A percentile compares a stretch with the other conserved stretches of the same genome.
Evolutionary conservation across 2,329 filamentous ascomycete species (phyloP).

Genomic region (Pyricularia grisea): DNA sequence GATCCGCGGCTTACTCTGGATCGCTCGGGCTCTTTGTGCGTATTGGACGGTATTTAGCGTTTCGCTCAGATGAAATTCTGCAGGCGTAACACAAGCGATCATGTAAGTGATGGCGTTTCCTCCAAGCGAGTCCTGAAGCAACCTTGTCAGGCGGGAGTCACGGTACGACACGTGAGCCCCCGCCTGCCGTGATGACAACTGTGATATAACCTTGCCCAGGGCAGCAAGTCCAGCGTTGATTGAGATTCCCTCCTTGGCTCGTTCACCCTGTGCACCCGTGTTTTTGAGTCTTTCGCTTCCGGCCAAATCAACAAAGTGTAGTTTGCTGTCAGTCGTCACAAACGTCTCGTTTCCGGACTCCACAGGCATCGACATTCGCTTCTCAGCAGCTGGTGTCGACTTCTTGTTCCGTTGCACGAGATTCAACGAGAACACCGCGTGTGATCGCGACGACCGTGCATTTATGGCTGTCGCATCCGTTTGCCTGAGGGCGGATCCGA

Average conservation of each 20-base stretch:
- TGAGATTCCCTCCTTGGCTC: conserved; percentile 92
- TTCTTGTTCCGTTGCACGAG: conserved; percentile 71
- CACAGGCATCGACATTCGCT: conserved; percentile 76
- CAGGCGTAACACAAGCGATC: conserved; percentile 96
- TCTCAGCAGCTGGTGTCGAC: conserved; percentile 54
- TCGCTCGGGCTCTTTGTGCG: conserved; percentile 87
- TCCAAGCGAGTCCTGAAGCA: conserved; percentile 92
- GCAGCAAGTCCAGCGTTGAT: conserved; percentile 96
- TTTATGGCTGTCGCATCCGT: conserved; percentile 97
- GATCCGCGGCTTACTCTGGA: conserved; percentile 95
- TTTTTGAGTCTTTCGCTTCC: conserved; percentile 97
- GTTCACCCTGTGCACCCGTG: conserved; percentile 87
- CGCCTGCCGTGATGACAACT: conserved; percentile 80
- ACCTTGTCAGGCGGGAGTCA: conserved; percentile 90
- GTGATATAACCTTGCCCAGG: conserved; percentile 95
- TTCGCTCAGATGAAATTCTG: conserved; percentile 95
- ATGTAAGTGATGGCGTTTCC: conserved; percentile 98
- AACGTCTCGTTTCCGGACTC: conserved; percentile 62
- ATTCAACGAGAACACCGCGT: conserved; percentile 94
- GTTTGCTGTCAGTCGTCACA: conserved; percentile 91
- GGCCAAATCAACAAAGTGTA: conserved; percentile 96
- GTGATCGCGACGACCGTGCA: conserved; percentile 92
- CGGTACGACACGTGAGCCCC: conserved; percentile 94
- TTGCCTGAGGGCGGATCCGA: conserved; percentile 88
- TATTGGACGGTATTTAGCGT: conserved; percentile 97